Evolutionary conservation across 2,329 filamentous ascomycete species (phyloP).

Genomic region (Corynespora cassiicola): DNA sequence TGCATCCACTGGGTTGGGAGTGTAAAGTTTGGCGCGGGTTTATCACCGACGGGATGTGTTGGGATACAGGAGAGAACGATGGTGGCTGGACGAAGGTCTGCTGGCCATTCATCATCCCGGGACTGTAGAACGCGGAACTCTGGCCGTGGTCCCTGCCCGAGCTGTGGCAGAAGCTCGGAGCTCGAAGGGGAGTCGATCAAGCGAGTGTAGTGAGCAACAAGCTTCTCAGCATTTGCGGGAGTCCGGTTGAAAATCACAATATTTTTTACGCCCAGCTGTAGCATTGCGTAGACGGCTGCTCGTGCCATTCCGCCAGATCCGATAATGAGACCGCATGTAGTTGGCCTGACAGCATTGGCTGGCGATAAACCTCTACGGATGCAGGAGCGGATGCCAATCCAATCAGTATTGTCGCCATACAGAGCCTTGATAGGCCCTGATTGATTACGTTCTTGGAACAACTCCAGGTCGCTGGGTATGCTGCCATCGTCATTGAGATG

Average conservation of each 20-base stretch:
- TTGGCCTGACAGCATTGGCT: slow-evolving; percentile 64
- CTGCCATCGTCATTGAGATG: slow-evolving; percentile 63
- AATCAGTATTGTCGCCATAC: slow-evolving; percentile 83
- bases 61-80: slow-evolving; percentile 81
- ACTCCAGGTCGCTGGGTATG: slow-evolving; percentile 60
- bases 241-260: slow-evolving; percentile 80
- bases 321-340: slow-evolving; percentile 60
- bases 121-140: slow-evolving; percentile 67
- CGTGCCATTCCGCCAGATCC: slow-evolving; percentile 78
- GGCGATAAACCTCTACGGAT: slow-evolving; percentile 76
- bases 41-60: slow-evolving; percentile 69
- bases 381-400: slow-evolving; percentile 79
- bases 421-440: slow-evolving; percentile 72
- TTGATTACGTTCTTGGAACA: slow-evolving; percentile 66
- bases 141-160: slow-evolving; percentile 39
- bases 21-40: slow-evolving; percentile 72
- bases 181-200: slow-evolving; percentile 41
- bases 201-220: slow-evolving; percentile 74
- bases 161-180: slow-evolving; percentile 20
- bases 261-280: slow-evolving; percentile 77
- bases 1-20: slow-evolving; percentile 73
- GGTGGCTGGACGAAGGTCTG: slow-evolving; percentile 68
- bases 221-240: slow-evolving; percentile 67
- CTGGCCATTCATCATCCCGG: slow-evolving; percentile 69
- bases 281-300: slow-evolving; percentile 78